Evolutionary conservation across 257 asterid species (phyloP), one percentile per base, ranked within the genome.

Genomic region (Solanum peruvianum): DNA sequence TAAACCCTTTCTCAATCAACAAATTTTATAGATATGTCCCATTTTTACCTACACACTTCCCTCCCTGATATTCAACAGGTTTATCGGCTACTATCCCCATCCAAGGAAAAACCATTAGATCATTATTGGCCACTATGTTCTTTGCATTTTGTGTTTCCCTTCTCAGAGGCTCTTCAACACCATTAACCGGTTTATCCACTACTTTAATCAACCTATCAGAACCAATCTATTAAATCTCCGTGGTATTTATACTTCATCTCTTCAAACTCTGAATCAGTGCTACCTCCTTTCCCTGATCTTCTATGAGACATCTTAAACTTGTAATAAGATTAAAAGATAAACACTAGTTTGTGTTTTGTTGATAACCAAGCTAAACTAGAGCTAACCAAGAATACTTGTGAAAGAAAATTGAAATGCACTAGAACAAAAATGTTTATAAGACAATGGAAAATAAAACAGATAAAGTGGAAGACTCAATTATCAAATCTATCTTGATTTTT

Each of bases 31-130:
- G 81, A 44, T 84, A 88, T 7, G 91, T 85, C 23, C 93, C 93
- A 62, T 94, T 93, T 47, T 83, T 88, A 23, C 93, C 94, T 16
- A 90, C 88, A 56, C 27, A 88, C 11, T 88, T 87, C 5, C 94
- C 94, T 18, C 76, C 81, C 70, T 76, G 85, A 82, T 67, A 41
- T 76, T 87, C 86, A 56, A 93, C 90, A 0, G 91, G 94, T 52
- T 91, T 67, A 85, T 93, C 92, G 31, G 89, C 96, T 33, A 93
- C 92, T 13, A 93, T 80, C 11, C 92, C 96, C 91, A 88, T 88
- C 93, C 94, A 93, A 49, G 95, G 96, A 89, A 92, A 92, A 29
- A 92, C 94, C 76, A 90, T 89, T n/a, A 87, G 84, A 89, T 93
- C 93, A 39, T 93, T 87, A 60, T 85, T 73, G 69, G 31, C 47